Evolutionary conservation across 129 eudicot species (phyloP).

Genomic region (Chrysanthemum makinoi): DNA sequence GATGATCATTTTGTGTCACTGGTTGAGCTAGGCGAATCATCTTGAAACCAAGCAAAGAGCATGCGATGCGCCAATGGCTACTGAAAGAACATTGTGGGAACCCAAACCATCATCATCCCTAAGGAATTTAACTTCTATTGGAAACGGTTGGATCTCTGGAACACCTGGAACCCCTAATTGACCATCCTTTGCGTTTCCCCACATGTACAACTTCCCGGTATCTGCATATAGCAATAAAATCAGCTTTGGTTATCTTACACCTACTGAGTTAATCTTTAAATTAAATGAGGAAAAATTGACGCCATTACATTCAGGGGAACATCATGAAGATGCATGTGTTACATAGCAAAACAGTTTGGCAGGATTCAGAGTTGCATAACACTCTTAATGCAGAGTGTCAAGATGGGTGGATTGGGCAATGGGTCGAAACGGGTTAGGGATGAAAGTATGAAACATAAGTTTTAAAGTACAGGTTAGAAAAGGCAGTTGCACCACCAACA

Average conservation of each 20-base stretch:
- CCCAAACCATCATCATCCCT: slow-evolving; percentile 71
- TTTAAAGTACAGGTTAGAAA: too few relatives aligned
- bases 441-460: too few relatives aligned
- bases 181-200: slow-evolving; percentile 84
- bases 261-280: not conserved
- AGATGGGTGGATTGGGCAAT: too few relatives aligned
- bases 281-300: not conserved
- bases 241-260: too few relatives aligned
- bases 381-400: not conserved
- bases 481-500: too few relatives aligned
- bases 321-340: not conserved
- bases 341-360: not conserved
- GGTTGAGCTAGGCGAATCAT: slow-evolving; percentile 9
- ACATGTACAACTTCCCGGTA: slow-evolving; percentile 81
- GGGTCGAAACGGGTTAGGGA: too few relatives aligned
- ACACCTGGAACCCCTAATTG: slow-evolving; percentile 92
- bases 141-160: slow-evolving; percentile 71
- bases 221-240: slow-evolving; percentile 43
- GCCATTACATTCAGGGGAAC: not conserved
- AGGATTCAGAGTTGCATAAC: not conserved
- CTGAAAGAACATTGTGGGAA: slow-evolving; percentile 54
- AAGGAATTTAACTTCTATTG: slow-evolving; percentile 80
- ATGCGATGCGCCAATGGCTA: slow-evolving; percentile 92
- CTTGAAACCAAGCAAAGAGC: slow-evolving; percentile 79
- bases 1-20: not conserved